These are phyloP conservation scores for Candida orba DNA, from an alignment of 805 yeast genomes.

Conservation along the genomic window DNA sequence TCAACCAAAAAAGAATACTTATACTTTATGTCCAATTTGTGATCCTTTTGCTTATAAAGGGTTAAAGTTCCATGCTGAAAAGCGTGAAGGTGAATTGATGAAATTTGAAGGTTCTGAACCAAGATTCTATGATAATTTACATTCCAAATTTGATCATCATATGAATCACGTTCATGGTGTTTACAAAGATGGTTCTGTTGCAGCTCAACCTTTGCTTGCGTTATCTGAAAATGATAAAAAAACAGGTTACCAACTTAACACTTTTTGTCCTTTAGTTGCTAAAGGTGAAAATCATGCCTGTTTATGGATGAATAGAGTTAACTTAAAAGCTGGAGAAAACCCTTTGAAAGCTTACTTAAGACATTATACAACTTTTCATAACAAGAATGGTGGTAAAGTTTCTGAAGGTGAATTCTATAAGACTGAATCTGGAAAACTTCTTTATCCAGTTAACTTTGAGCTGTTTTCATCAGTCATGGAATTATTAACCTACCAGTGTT, in stretches of 20 bases:
- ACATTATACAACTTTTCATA: slow-evolving; percentile 2
- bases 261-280: neutral
- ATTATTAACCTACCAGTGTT: neutral
- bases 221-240: neutral
- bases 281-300: neutral
- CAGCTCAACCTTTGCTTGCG: slow-evolving; percentile 1
- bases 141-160: slow-evolving; percentile 10
- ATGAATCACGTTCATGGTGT: slow-evolving; percentile 13
- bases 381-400: neutral
- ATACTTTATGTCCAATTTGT: slow-evolving; percentile 13
- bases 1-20: slow-evolving; percentile 10
- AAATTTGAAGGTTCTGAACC: slow-evolving; percentile 4
- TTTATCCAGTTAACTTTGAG: neutral
- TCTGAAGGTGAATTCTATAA: neutral
- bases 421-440: neutral
- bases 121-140: slow-evolving; percentile 11
- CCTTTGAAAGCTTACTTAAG: slow-evolving; percentile 6
- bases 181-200: neutral
- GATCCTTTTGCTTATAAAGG: slow-evolving; percentile 5
- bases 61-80: neutral
- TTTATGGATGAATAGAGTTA: slow-evolving; percentile 3
- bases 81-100: slow-evolving; percentile 1
- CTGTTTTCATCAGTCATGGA: neutral
- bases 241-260: neutral
- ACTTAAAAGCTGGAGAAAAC: neutral